Evolutionary conservation across 1,284 basidiomycete genomes (phyloP).

Genomic region (Ganoderma resinaceum): DNA sequence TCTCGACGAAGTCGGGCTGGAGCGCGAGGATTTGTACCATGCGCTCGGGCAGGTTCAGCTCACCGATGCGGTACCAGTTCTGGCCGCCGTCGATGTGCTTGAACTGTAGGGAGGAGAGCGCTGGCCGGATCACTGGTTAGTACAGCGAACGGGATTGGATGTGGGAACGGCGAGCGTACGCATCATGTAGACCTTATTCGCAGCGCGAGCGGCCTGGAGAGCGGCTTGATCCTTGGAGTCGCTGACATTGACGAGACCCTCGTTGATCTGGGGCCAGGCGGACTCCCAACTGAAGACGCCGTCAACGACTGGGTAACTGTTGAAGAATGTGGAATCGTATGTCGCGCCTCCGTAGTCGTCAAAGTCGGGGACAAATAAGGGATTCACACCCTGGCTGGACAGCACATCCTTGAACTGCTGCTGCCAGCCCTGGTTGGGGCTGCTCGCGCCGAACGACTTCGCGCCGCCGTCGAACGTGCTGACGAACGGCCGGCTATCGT

Average conservation of each 20-base stretch:
- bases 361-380: slow-evolving; percentile 28
- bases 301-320: slow-evolving; percentile 25
- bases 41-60: slow-evolving; percentile 23
- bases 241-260: slow-evolving; percentile 24
- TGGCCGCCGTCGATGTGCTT: slow-evolving; percentile 28
- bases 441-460: slow-evolving; percentile 23
- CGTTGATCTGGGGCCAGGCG: slow-evolving; percentile 24
- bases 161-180: slow-evolving; percentile 7
- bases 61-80: slow-evolving; percentile 28
- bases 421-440: slow-evolving; percentile 25
- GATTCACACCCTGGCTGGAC: slow-evolving; percentile 18
- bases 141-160: too few relatives aligned
- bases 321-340: slow-evolving; percentile 25
- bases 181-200: slow-evolving; percentile 28
- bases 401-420: slow-evolving; percentile 23
- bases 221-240: slow-evolving; percentile 24
- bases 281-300: slow-evolving; percentile 27
- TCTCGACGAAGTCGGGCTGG: slow-evolving; percentile 52
- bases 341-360: slow-evolving; percentile 22
- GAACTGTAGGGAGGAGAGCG: slow-evolving; percentile 26
- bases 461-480: slow-evolving; percentile 27
- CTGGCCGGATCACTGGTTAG: not conserved
- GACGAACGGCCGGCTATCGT: slow-evolving; percentile 24
- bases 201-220: slow-evolving; percentile 16
- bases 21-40: slow-evolving; percentile 23